Conservation (phyloP, 495 filamentous ascomycete species). For the Xylaria scruposa region DNA sequence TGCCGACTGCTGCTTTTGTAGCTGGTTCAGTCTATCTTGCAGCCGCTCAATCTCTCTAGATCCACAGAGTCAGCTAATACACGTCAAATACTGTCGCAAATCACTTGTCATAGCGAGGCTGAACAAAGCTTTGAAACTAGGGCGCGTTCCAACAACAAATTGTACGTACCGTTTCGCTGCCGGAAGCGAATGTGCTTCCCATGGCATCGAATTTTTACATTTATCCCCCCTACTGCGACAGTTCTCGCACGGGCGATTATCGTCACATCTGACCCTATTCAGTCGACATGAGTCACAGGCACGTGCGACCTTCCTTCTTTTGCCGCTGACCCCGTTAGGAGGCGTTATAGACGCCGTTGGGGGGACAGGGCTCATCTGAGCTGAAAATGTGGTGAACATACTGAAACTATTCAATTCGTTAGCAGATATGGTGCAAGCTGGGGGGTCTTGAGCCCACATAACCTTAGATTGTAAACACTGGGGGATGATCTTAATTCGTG, state of each 20-base stretch:
- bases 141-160: background rate
- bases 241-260: conserved; percentile 15
- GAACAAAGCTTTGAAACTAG: background rate
- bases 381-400: conserved; percentile 22
- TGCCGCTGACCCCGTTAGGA: conserved; percentile 19
- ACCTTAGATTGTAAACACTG: background rate
- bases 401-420: background rate
- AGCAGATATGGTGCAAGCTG: background rate
- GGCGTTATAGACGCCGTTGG: conserved; percentile 14
- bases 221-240: conserved; percentile 17
- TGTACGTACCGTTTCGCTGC: conserved; percentile 2
- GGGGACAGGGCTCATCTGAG: conserved; percentile 22
- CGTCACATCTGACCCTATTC: conserved; percentile 18
- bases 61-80: background rate
- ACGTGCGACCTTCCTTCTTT: conserved; percentile 17
- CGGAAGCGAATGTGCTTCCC: background rate
- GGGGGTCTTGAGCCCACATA: background rate
- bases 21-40: background rate
- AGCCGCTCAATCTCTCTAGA: background rate
- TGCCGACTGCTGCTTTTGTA: background rate
- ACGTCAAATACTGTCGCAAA: background rate
- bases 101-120: background rate
- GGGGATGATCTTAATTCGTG: background rate
- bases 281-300: conserved; percentile 20
- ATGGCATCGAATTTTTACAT: conserved; percentile 9